These are phyloP conservation scores for Daldinia bambusicola DNA, from an alignment of 495 filamentous ascomycete genomes.

Conservation along the genomic window DNA sequence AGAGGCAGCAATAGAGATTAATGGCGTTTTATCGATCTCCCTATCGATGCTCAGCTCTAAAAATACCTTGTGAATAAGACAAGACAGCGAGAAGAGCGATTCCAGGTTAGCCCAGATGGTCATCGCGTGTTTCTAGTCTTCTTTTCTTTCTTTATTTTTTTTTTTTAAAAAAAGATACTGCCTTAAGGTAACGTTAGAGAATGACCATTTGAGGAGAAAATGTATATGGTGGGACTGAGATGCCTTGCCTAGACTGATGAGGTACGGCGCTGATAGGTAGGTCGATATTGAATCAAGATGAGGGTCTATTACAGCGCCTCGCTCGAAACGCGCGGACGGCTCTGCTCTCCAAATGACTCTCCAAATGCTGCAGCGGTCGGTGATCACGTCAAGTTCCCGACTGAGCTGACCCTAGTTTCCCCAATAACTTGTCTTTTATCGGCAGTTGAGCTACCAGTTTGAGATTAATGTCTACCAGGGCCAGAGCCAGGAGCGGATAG, in stretches of 20 bases:
- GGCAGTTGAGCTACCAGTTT: slow-evolving; percentile 40
- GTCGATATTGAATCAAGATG: slow-evolving; percentile 14
- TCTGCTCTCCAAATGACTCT: slow-evolving; percentile 9
- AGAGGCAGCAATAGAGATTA: background rate
- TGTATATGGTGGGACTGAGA: slow-evolving; percentile 25
- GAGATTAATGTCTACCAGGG: slow-evolving; percentile 30
- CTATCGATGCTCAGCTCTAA: too few relatives aligned
- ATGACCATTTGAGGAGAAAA: slow-evolving; percentile 2
- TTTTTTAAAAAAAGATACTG: background rate
- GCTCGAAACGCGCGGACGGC: background rate
- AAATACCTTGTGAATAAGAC: too few relatives aligned
- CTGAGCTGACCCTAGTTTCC: slow-evolving; percentile 17
- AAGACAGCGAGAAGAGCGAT: background rate
- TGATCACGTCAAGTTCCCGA: slow-evolving; percentile 2
- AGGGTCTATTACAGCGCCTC: slow-evolving; percentile 15
- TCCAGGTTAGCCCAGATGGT: slow-evolving; percentile 5
- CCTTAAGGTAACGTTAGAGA: slow-evolving; percentile 8
- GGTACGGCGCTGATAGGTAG: background rate
- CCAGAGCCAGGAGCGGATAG: slow-evolving; percentile 28
- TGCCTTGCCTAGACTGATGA: slow-evolving; percentile 1
- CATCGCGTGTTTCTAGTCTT: slow-evolving; percentile 1
- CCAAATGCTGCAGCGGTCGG: slow-evolving; percentile 7
- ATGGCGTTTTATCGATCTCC: background rate
- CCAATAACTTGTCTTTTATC: slow-evolving; percentile 24
- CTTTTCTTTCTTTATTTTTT: too few relatives aligned